A percentile compares a stretch with the other conserved stretches of the same genome.
Evolutionary conservation across 2,329 filamentous ascomycete species (phyloP).

Genomic region (Microcera coccophila): DNA sequence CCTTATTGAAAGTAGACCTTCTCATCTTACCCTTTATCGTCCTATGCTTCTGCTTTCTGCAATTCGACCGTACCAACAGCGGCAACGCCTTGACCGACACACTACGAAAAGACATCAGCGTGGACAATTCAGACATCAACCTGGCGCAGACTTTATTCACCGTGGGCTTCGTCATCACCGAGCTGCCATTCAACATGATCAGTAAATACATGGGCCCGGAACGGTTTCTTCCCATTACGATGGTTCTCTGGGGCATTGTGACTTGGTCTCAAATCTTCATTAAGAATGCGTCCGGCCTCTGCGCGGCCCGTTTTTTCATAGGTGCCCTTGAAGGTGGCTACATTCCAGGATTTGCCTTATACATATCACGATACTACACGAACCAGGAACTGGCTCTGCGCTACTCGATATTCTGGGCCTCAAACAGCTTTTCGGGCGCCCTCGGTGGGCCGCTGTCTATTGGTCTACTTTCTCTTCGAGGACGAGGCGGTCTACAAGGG

Average conservation of each 20-base stretch:
- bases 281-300: constrained; percentile 22
- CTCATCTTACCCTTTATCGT: constrained; percentile 29
- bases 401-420: constrained; percentile 30
- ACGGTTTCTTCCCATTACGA: constrained; percentile 27
- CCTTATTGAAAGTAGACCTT: constrained; percentile 25
- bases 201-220: constrained; percentile 27
- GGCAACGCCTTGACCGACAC: constrained; percentile 51
- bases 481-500: constrained; percentile 20
- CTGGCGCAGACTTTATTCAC: constrained; percentile 49
- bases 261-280: constrained; percentile 30
- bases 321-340: constrained; percentile 31
- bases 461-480: constrained; percentile 25
- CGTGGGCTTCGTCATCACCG: constrained; percentile 46
- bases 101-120: constrained; percentile 44
- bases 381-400: constrained; percentile 28
- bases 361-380: constrained; percentile 30
- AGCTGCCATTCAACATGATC: constrained; percentile 32
- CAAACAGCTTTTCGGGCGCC: constrained; percentile 27
- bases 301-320: constrained; percentile 26
- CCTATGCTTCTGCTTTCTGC: constrained; percentile 31
- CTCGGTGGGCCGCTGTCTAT: constrained; percentile 26
- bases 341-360: constrained; percentile 30
- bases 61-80: constrained; percentile 39
- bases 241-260: constrained; percentile 29
- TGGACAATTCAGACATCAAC: constrained; percentile 50